A percentile compares a stretch with the other conserved stretches of the same genome.
These are phyloP conservation scores for Platanus orientalis DNA, from an alignment of 164 flowering plant genomes.

Conservation along the genomic window DNA sequence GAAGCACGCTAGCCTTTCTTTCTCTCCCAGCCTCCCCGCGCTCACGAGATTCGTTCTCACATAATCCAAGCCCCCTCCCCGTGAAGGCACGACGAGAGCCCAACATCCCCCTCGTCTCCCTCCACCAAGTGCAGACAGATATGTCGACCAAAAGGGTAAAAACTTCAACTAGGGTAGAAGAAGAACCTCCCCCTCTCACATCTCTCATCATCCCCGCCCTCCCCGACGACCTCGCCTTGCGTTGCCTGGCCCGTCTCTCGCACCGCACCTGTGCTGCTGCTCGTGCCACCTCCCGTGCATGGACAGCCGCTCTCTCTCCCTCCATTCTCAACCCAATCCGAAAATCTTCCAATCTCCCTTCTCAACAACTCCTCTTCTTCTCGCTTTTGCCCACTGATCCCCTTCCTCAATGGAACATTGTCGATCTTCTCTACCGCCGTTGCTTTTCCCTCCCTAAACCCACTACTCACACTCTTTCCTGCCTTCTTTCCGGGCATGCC, in stretches of 20 bases:
- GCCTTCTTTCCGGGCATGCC: not conserved
- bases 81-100: too few relatives aligned
- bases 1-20: too few relatives aligned
- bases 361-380: constrained; percentile 8
- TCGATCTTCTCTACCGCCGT: constrained; percentile 1
- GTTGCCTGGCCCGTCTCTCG: constrained; percentile 6
- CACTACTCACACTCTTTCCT: not conserved
- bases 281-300: constrained; percentile 3
- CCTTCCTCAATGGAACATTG: not conserved
- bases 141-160: too few relatives aligned
- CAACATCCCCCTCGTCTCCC: too few relatives aligned
- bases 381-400: not conserved
- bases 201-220: constrained; percentile 6
- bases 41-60: too few relatives aligned
- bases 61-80: too few relatives aligned
- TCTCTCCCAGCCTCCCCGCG: too few relatives aligned
- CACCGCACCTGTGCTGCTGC: not conserved
- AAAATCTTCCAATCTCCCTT: not conserved
- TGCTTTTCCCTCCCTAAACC: not conserved
- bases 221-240: constrained; percentile 5
- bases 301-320: constrained; percentile 1
- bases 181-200: not conserved
- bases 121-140: too few relatives aligned
- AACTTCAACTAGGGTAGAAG: not conserved
- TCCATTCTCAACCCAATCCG: constrained; percentile 9